phyloP scores from a whole-genome alignment of 352 stramenopile species.

The Phytophthora sojae region DNA sequence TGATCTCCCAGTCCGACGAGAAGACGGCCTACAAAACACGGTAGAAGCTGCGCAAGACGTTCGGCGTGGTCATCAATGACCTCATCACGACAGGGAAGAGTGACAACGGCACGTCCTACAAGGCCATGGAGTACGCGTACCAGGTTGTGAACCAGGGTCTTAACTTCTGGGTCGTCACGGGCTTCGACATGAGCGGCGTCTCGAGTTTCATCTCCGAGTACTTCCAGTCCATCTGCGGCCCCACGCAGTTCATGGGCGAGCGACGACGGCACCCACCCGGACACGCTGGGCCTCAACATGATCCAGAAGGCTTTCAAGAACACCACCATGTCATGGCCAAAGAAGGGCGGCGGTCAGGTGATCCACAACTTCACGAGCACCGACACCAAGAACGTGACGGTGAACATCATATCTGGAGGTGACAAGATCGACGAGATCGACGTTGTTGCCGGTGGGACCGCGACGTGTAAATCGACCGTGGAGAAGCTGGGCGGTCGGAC shows the following conservation, averaged over 20 bases:
- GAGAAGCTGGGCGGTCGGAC: slow-evolving; percentile 55
- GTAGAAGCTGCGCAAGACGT: too few relatives aligned
- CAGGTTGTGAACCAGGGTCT: slow-evolving; percentile 22
- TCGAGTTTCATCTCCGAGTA: too few relatives aligned
- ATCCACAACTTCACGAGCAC: slow-evolving; percentile 52
- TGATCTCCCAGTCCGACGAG: slow-evolving; percentile 29
- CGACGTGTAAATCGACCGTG: slow-evolving; percentile 47
- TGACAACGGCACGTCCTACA: slow-evolving; percentile 29
- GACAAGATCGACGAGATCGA: slow-evolving; percentile 53
- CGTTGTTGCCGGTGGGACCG: slow-evolving; percentile 42
- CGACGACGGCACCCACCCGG: slow-evolving; percentile 47
- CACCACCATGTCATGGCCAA: slow-evolving; percentile 51
- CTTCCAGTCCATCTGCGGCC: slow-evolving; percentile 44
- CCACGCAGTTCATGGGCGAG: slow-evolving; percentile 47
- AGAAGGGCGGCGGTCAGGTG: slow-evolving; percentile 48
- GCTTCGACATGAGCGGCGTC: slow-evolving; percentile 33
- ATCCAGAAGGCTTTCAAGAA: slow-evolving; percentile 50
- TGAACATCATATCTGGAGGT: slow-evolving; percentile 63
- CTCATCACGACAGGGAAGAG: slow-evolving; percentile 29
- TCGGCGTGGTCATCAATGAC: slow-evolving; percentile 36
- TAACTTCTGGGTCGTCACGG: slow-evolving; percentile 18
- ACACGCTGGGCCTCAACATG: slow-evolving; percentile 49
- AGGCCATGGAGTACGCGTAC: slow-evolving; percentile 23
- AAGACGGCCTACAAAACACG: slow-evolving; percentile 31
- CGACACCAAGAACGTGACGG: slow-evolving; percentile 54